A percentile compares a stretch with the other conserved stretches of the same genome.
Conservation (phyloP, 176 grass and related monocot genomes). For the Juncus effusus region DNA sequence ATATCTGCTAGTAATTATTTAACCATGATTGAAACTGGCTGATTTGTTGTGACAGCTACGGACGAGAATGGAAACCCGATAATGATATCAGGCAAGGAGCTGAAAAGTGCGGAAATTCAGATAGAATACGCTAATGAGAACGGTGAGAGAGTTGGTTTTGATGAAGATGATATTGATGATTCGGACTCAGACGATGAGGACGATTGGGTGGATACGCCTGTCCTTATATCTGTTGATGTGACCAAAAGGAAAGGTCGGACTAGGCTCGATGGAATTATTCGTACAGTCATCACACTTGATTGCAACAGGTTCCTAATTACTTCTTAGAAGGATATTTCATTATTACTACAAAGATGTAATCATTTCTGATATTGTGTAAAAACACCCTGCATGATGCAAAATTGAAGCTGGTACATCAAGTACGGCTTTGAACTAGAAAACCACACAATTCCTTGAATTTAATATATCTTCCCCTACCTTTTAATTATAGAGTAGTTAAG, state of each 20-base stretch:
- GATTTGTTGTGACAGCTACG: slow-evolving; percentile 3
- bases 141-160: neutral
- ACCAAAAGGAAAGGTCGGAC: slow-evolving; percentile 54
- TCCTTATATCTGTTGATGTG: slow-evolving; percentile 58
- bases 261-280: slow-evolving; percentile 66
- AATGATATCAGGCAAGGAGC: slow-evolving; percentile 2
- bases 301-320: slow-evolving; percentile 48
- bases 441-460: neutral
- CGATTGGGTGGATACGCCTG: slow-evolving; percentile 38
- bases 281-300: slow-evolving; percentile 68
- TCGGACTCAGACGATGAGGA: neutral
- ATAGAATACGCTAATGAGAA: too few relatives aligned
- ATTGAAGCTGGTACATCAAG: neutral
- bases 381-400: neutral
- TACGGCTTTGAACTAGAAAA: neutral
- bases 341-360: neutral
- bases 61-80: slow-evolving; percentile 13
- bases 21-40: neutral
- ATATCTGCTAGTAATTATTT: neutral
- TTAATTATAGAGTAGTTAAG: neutral
- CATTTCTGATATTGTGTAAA: neutral
- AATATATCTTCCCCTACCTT: neutral
- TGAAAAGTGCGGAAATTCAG: slow-evolving; percentile 12
- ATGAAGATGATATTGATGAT: neutral
- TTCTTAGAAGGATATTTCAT: neutral